Evolutionary conservation across 148 eudicot genomes (phyloP), one percentile per base, ranked within the genome.

Genomic region (Cornus suecica): DNA sequence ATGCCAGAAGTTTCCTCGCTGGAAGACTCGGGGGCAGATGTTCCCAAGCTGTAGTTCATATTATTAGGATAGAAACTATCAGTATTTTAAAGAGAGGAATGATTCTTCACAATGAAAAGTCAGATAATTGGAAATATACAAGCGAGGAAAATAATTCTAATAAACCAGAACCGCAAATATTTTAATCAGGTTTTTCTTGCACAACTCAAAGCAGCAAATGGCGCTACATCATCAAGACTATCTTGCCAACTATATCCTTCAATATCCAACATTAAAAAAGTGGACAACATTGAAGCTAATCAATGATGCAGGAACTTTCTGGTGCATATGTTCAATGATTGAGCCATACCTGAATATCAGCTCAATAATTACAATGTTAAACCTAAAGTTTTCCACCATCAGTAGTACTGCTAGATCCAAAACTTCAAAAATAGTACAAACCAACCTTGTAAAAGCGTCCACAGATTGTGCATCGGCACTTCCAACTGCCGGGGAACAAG

Each of bases 401-500:
- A 61, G 41, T 25, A 52, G 68, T 30, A 28, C 4, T 60, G 18
- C 48, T 41, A 30, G 27, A 7, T 64, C 26, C 32, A 45, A 65
- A 74, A 42, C 23, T 5, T 5, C 18, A n/a, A 29, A 58, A 58
- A 58, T 18, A 58, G 25, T 54, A 65, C 24, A 69, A 68, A 77
- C 85, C 26, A 81, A 94, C 98, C 98, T 85, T 80, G 77, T 76
- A 15, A 90, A 81, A 76, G 84, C 81, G 63, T 80, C 86, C 68
- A 62, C 23, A 32, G 82, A 51, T 54, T 82, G 45, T 54, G 81
- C 84, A 69, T 87, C 93, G 58, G 76, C 81, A 75, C 51, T 76
- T 70, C 84, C 87, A 65, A 75, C 72, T 31, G 80, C 85, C 66
- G 75, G 80, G 63, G 71, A 75, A 22, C 75, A 80, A 27, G 89